Evolutionary conservation across 2,329 filamentous ascomycete genomes (phyloP), one percentile per base, ranked within the genome.

Genomic region (Talaromyces sp.): DNA sequence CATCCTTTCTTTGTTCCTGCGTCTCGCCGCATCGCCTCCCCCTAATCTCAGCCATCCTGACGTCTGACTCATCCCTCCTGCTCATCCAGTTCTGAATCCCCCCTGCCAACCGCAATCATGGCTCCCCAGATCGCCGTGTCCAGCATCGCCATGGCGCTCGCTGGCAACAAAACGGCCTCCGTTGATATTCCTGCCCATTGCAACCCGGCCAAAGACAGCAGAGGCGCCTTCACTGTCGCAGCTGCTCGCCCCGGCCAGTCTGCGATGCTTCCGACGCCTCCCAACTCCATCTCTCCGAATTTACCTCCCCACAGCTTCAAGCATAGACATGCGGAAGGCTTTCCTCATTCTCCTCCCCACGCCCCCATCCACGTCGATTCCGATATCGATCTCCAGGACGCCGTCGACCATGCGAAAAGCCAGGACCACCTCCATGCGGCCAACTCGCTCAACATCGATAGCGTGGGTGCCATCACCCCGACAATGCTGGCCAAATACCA

Each of bases 211-310:
- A 65, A 66, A 61, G 63, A 58, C 62, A 68, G 69, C 64, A 69
- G 70, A 65, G 70, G 72, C 65, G 72, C 63, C 69, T 73, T 74
- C 63, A 69, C 69, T 65, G 65, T 71, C 68, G 70, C 67, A 65
- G 65, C 74, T 65, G 65, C 72, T 66, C 73, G 68, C 60, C 62
- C 65, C 21, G 69, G 69, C 50, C 70, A 74, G 50, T 70, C 70
- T 53, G 68, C 66, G 56, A 75, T 78, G 74, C 86, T 96, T 71
- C 91, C 90, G 65, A 97, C 93, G 74, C 93, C 93, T 72, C 93
- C 93, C 63, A 96, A 93, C 81, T 97, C 93, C 77, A 92, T 97
- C 74, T 97, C 93, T 64, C 93, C 93, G 55, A 88, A 86, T 68
- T 83, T 97, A 67, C 87, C 89, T 69, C 90, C 93, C 62, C 90